Percentiles rank a stretch among this genome's conserved stretches.
Conservation (phyloP, 495 filamentous ascomycete species). For the Ramalina intermedia region DNA sequence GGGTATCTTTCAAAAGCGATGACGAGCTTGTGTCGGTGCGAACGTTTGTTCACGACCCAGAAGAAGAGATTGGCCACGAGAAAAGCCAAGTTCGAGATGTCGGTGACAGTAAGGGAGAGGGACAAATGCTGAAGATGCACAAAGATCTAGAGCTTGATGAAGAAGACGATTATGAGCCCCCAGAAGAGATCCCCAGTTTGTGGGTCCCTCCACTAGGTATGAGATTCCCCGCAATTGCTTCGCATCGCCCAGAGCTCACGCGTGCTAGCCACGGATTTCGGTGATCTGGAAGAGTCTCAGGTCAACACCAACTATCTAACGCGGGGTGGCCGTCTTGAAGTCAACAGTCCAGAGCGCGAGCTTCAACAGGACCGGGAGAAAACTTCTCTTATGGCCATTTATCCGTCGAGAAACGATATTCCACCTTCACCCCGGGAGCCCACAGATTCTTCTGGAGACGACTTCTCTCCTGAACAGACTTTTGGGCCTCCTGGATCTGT, state of each 20-base stretch:
- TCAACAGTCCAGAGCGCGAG: conserved; percentile 50
- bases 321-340: conserved; percentile 41
- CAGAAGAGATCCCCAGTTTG: conserved; percentile 30
- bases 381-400: conserved; percentile 72
- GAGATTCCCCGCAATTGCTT: conserved; percentile 3
- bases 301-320: conserved; percentile 42
- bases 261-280: conserved; percentile 39
- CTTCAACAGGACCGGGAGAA: conserved; percentile 57
- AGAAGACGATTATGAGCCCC: conserved; percentile 44
- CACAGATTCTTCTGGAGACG: conserved; percentile 23
- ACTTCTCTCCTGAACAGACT: conserved; percentile 19
- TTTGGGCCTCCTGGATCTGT: conserved; percentile 37
- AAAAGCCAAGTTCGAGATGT: conserved; percentile 51
- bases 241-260: conserved; percentile 14
- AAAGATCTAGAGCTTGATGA: conserved; percentile 49
- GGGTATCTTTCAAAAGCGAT: conserved; percentile 59
- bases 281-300: conserved; percentile 33
- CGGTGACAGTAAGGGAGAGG: conserved; percentile 60
- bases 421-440: conserved; percentile 68
- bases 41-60: conserved; percentile 64
- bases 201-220: conserved; percentile 32
- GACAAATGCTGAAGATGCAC: conserved; percentile 66
- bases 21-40: conserved; percentile 55
- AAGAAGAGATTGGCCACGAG: conserved; percentile 62
- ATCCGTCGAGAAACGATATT: conserved; percentile 58